These are phyloP conservation scores for Hypericum perforatum DNA, from an alignment of 345 rosid species.

Conservation along the genomic window DNA sequence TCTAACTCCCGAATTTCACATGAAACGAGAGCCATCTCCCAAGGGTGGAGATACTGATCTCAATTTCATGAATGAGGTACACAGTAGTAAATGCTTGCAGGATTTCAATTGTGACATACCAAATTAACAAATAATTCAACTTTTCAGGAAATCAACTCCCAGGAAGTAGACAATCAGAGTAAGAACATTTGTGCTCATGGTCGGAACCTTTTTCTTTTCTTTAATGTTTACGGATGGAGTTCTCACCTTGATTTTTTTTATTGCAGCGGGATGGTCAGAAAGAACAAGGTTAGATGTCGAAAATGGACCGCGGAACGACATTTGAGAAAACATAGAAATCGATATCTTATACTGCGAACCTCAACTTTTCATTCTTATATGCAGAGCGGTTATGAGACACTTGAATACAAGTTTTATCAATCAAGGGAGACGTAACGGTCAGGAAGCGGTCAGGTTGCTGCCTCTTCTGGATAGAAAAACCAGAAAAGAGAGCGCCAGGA, in stretches of 20 bases:
- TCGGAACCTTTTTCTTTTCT: neutral
- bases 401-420: constrained; percentile 34
- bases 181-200: constrained; percentile 18
- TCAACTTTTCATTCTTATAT: constrained; percentile 4
- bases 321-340: neutral
- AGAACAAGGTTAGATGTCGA: constrained; percentile 35
- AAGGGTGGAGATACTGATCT: constrained; percentile 33
- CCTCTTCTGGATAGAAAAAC: constrained; percentile 45
- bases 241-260: constrained; percentile 15
- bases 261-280: constrained; percentile 57
- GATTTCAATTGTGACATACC: too few relatives aligned
- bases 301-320: neutral
- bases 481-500: constrained; percentile 45
- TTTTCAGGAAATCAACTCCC: constrained; percentile 23
- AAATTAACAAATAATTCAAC: neutral
- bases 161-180: constrained; percentile 27
- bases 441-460: constrained; percentile 42
- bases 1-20: constrained; percentile 13
- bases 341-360: neutral
- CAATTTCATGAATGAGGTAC: constrained; percentile 35
- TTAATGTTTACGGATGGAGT: neutral
- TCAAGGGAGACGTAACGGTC: constrained; percentile 28
- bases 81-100: neutral
- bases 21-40: constrained; percentile 14
- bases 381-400: constrained; percentile 45